phyloP scores from a whole-genome alignment of 352 stramenopile genomes.

The Pythium monospermum region DNA sequence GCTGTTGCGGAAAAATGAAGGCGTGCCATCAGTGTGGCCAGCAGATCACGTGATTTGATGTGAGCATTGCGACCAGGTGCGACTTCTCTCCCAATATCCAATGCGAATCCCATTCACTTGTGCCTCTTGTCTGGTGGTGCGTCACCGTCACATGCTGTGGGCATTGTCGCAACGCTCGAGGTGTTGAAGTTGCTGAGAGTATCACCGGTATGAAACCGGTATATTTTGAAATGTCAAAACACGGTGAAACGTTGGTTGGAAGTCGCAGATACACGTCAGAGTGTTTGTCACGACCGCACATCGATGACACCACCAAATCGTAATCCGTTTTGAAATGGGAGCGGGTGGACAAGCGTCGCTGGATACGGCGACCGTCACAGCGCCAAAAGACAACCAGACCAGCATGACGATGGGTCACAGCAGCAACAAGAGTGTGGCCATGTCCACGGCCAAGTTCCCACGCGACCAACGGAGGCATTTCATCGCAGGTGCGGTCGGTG shows the following conservation, averaged over 20 bases:
- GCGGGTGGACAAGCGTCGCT: background rate
- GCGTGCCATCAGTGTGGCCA: too few relatives aligned
- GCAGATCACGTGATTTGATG: too few relatives aligned
- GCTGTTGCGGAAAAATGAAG: too few relatives aligned
- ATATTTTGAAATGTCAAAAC: constrained; percentile 12
- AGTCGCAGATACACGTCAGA: constrained; percentile 19
- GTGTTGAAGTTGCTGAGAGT: constrained; percentile 10
- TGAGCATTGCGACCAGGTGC: too few relatives aligned
- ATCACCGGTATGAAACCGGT: constrained; percentile 12
- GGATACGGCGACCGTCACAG: too few relatives aligned
- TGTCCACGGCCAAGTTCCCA: constrained; percentile 17
- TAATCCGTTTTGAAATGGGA: background rate
- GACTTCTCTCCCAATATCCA: too few relatives aligned
- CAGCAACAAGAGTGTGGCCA: constrained; percentile 9
- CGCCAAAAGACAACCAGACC: background rate
- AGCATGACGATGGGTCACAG: background rate
- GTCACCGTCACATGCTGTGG: too few relatives aligned
- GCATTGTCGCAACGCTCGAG: too few relatives aligned
- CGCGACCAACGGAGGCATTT: constrained; percentile 52
- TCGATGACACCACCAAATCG: constrained; percentile 6
- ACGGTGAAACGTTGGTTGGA: constrained; percentile 23
- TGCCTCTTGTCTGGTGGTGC: too few relatives aligned
- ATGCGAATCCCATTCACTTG: too few relatives aligned
- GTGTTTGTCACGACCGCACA: constrained; percentile 14
- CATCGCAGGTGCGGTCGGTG: constrained; percentile 63